Percentiles rank a stretch among this genome's conserved stretches.
Conservation (phyloP, 495 filamentous ascomycete genomes). For the Neurospora pannonica region DNA sequence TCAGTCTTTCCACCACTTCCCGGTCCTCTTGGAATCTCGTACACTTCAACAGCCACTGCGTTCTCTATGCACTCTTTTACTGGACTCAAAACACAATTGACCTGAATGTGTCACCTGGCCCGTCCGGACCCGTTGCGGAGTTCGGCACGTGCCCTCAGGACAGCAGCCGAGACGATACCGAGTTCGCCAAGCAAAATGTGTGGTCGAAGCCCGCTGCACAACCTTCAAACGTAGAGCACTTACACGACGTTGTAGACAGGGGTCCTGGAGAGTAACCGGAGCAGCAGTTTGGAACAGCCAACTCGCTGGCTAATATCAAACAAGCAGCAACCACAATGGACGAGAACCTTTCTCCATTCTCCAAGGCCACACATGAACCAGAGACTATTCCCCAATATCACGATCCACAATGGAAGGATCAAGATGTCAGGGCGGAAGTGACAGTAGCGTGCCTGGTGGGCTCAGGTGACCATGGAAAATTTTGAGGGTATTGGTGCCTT, state of each 20-base stretch:
- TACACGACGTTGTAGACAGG: not conserved
- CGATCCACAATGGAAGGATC: not conserved
- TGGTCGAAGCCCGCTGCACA: not conserved
- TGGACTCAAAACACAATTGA: not conserved
- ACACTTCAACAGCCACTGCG: not conserved
- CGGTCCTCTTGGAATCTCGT: not conserved
- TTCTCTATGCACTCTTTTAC: not conserved
- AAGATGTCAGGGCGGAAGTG: not conserved
- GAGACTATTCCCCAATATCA: not conserved
- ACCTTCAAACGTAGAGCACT: not conserved
- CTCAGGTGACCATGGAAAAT: conserved; percentile 22
- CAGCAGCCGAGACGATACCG: not conserved
- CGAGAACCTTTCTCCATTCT: not conserved
- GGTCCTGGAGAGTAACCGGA: not conserved
- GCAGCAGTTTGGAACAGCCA: not conserved
- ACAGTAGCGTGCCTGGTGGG: conserved; percentile 2
- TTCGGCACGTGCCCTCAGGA: not conserved
- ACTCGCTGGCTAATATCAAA: not conserved
- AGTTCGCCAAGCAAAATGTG: not conserved
- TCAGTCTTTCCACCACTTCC: not conserved
- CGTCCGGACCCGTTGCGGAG: not conserved
- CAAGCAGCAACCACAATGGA: not conserved
- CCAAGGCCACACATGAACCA: not conserved
- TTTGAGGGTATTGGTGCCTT: conserved; percentile 10
- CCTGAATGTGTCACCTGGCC: not conserved